These are phyloP conservation scores for Cymbidium sinense DNA, from an alignment of 106 monocot species.

Conservation along the genomic window DNA sequence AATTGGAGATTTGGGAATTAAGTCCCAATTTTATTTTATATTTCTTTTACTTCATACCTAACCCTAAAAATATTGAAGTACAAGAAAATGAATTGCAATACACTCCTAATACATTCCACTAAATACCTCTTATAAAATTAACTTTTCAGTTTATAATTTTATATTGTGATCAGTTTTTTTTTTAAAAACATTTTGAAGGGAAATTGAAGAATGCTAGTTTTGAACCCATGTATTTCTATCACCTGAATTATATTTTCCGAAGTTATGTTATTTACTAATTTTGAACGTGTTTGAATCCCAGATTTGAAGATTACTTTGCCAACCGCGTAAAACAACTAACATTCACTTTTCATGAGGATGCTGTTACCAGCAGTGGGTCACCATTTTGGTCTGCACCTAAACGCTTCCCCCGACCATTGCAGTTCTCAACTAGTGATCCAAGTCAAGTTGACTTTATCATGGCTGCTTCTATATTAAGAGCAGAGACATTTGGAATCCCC, in stretches of 20 bases:
- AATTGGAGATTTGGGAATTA: no score
- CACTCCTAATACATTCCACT: no score
- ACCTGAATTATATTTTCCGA: neutral
- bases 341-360: conserved; percentile 79
- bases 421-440: conserved; percentile 60
- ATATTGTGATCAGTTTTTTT: neutral
- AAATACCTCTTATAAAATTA: no score
- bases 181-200: neutral
- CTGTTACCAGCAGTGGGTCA: conserved; percentile 63
- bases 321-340: conserved; percentile 89
- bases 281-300: conserved; percentile 12
- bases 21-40: no score
- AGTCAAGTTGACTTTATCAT: conserved; percentile 65
- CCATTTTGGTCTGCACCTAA: conserved; percentile 92
- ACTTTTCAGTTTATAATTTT: no score
- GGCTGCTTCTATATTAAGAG: conserved; percentile 75
- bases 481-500: conserved; percentile 64
- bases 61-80: no score
- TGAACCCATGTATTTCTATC: neutral
- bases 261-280: neutral
- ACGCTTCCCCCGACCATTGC: conserved; percentile 65
- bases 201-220: neutral
- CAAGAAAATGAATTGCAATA: no score
- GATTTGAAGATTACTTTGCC: conserved; percentile 91
- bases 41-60: no score